These are phyloP conservation scores for Diplodia intermedia DNA, from an alignment of 2,329 filamentous ascomycete genomes.

Conservation along the genomic window DNA sequence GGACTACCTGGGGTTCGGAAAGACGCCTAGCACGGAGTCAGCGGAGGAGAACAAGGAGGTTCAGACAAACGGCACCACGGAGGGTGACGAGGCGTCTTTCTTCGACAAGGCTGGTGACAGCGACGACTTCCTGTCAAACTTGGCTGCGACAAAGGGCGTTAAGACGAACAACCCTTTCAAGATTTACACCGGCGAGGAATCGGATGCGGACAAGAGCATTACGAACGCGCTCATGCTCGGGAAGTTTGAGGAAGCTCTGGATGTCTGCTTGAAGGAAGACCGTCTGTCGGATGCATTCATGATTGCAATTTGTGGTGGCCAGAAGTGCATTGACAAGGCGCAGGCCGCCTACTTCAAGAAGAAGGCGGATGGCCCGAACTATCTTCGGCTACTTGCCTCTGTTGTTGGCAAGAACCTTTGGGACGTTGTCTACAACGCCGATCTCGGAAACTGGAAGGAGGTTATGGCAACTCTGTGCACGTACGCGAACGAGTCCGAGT, in stretches of 20 bases:
- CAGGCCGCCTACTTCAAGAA: slow-evolving; percentile 89
- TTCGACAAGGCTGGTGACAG: slow-evolving; percentile 74
- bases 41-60: slow-evolving; percentile 53
- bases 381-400: slow-evolving; percentile 86
- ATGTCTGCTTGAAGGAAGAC: slow-evolving; percentile 86
- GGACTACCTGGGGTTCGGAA: slow-evolving; percentile 86
- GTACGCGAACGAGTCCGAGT: slow-evolving; percentile 88
- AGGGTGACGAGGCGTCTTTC: slow-evolving; percentile 69
- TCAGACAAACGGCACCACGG: slow-evolving; percentile 54
- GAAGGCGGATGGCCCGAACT: slow-evolving; percentile 84
- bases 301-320: slow-evolving; percentile 95
- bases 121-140: slow-evolving; percentile 84
- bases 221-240: slow-evolving; percentile 89
- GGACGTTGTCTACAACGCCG: slow-evolving; percentile 97
- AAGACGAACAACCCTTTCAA: slow-evolving; percentile 96
- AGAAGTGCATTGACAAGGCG: slow-evolving; percentile 91
- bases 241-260: slow-evolving; percentile 86
- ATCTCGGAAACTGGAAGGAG: slow-evolving; percentile 93
- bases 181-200: slow-evolving; percentile 83
- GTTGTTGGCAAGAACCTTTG: slow-evolving; percentile 96
- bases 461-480: slow-evolving; percentile 96
- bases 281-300: slow-evolving; percentile 96
- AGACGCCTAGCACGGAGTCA: slow-evolving; percentile 56
- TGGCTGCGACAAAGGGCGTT: slow-evolving; percentile 86
- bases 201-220: slow-evolving; percentile 81